phyloP scores from a whole-genome alignment of 176 grass and related monocot genomes.

The Alloteropsis semialata region DNA sequence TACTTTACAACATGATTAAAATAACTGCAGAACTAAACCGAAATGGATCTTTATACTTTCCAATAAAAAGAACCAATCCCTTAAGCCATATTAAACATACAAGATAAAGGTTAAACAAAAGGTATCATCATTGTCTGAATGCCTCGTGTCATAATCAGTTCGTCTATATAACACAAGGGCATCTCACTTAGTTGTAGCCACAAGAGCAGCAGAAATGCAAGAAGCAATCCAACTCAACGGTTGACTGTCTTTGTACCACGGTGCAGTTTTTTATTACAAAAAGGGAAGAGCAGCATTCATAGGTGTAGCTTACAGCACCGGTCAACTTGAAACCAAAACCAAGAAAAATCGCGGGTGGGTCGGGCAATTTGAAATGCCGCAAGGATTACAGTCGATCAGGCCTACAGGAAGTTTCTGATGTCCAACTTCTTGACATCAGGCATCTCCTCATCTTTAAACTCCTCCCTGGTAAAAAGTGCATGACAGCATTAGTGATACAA shows the following conservation, averaged over 20 bases:
- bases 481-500: neutral
- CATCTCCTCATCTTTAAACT: slow-evolving; percentile 93
- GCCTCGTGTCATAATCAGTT: neutral
- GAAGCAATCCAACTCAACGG: slow-evolving; percentile 19
- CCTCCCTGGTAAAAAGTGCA: slow-evolving; percentile 59
- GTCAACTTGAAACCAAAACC: slow-evolving; percentile 28
- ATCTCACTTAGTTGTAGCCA: neutral
- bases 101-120: neutral
- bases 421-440: slow-evolving; percentile 75
- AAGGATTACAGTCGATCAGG: neutral
- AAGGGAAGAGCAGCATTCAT: slow-evolving; percentile 20
- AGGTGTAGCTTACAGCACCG: slow-evolving; percentile 39
- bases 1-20: neutral
- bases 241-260: slow-evolving; percentile 28
- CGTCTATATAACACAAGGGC: slow-evolving; percentile 7
- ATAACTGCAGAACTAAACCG: too few species aligned
- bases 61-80: neutral
- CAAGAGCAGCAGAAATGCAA: slow-evolving; percentile 5
- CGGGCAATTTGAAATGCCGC: slow-evolving; percentile 6
- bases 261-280: slow-evolving; percentile 59
- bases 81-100: neutral
- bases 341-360: neutral
- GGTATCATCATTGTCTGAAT: neutral
- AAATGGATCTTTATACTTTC: neutral
- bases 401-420: slow-evolving; percentile 80